These are phyloP conservation scores for Thermomyces lanuginosus DNA, from an alignment of 2,329 filamentous ascomycete species.

Conservation along the genomic window DNA sequence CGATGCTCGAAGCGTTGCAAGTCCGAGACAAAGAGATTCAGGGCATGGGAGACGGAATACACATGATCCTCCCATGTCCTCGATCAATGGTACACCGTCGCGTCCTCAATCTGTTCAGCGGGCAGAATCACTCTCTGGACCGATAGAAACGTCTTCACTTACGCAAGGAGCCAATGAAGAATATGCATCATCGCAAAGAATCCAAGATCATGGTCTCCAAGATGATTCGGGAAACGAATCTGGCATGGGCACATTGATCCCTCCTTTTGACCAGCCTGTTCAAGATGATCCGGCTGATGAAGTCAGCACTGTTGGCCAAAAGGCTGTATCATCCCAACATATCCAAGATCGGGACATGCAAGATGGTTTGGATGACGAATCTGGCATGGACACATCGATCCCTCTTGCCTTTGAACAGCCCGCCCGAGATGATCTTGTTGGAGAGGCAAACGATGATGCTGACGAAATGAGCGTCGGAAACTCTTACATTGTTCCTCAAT, in stretches of 20 bases:
- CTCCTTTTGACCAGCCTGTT: not conserved
- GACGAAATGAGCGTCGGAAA: constrained; percentile 11
- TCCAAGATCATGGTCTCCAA: not conserved
- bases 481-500: constrained; percentile 9
- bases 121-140: not conserved
- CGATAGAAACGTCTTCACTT: not conserved
- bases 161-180: not conserved
- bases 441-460: constrained; percentile 11
- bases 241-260: not conserved
- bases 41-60: no score
- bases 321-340: not conserved
- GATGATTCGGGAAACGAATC: not conserved
- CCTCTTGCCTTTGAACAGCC: constrained; percentile 14
- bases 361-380: constrained; percentile 13
- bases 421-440: constrained; percentile 10
- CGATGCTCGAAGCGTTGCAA: not conserved
- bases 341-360: constrained; percentile 7
- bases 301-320: not conserved
- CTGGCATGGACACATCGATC: constrained; percentile 21
- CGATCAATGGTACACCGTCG: no score
- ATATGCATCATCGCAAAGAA: not conserved
- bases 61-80: no score
- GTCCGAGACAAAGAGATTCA: not conserved
- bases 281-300: not conserved
- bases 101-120: not conserved